Conservation (phyloP, 148 eudicot species). For the Linanthus parryae region DNA sequence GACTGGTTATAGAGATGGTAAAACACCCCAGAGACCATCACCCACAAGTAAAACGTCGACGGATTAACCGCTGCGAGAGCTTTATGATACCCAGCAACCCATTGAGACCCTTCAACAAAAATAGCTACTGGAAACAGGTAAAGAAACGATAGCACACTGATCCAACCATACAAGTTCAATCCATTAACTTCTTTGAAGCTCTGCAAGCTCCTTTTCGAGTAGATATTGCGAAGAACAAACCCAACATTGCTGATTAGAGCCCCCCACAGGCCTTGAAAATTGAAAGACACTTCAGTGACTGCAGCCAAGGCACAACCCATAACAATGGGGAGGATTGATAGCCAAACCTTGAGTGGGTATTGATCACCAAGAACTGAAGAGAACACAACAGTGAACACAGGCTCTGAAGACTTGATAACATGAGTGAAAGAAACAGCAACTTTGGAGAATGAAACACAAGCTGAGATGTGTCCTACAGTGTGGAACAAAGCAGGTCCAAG, state of each 20-base stretch:
- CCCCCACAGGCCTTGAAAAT: conserved; percentile 70
- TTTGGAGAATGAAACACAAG: conserved; percentile 86
- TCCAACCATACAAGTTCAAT: conserved; percentile 81
- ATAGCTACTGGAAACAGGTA: conserved; percentile 81
- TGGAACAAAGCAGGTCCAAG: conserved; percentile 88
- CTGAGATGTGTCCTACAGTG: conserved; percentile 86
- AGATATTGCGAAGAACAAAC: conserved; percentile 73
- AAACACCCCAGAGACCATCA: conserved; percentile 71
- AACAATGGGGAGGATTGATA: conserved; percentile 79
- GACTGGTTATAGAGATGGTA: conserved; percentile 89
- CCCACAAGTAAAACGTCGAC: conserved; percentile 67
- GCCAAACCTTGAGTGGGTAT: conserved; percentile 69
- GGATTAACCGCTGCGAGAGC: conserved; percentile 57
- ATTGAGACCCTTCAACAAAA: conserved; percentile 79
- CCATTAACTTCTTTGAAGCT: conserved; percentile 85
- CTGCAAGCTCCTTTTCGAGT: conserved; percentile 73
- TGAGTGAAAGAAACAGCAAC: conserved; percentile 95
- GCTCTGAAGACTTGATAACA: conserved; percentile 84
- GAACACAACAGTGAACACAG: conserved; percentile 71
- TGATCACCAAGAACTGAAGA: conserved; percentile 67
- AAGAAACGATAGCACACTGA: conserved; percentile 61
- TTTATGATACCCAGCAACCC: conserved; percentile 67
- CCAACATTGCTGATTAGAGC: conserved; percentile 94
- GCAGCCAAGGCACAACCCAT: conserved; percentile 87
- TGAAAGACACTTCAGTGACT: conserved; percentile 78